Conservation (phyloP, 495 filamentous ascomycete species). For the Penicillium steckii region DNA sequence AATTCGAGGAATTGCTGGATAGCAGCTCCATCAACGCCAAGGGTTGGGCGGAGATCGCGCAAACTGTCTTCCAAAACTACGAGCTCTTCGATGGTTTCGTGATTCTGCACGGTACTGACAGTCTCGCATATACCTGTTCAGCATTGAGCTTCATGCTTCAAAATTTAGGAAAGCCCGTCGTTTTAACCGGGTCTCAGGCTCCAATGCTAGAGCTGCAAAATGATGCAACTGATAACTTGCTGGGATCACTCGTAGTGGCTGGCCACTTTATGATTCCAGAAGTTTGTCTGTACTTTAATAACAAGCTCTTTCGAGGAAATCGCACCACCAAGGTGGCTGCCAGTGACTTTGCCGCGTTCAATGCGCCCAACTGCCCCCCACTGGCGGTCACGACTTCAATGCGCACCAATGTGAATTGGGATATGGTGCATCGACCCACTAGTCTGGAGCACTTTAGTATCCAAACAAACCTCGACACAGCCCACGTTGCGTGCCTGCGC, state of each 20-base stretch:
- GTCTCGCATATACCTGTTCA: slow-evolving; percentile 86
- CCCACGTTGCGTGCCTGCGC: slow-evolving; percentile 86
- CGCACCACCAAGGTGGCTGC: slow-evolving; percentile 87
- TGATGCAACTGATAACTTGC: slow-evolving; percentile 94
- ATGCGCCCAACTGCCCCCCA: slow-evolving; percentile 77
- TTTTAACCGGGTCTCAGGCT: slow-evolving; percentile 88
- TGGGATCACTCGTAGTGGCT: slow-evolving; percentile 88
- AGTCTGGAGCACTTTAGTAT: slow-evolving; percentile 72
- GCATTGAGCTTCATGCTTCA: slow-evolving; percentile 94
- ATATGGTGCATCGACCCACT: slow-evolving; percentile 71
- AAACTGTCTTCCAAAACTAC: slow-evolving; percentile 71
- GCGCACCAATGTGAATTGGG: slow-evolving; percentile 82
- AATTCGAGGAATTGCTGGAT: slow-evolving; percentile 86
- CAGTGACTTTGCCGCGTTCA: slow-evolving; percentile 82
- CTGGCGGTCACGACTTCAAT: slow-evolving; percentile 78
- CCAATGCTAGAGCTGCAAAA: slow-evolving; percentile 91
- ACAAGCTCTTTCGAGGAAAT: slow-evolving; percentile 89
- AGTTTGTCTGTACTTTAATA: slow-evolving; percentile 94
- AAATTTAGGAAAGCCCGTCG: slow-evolving; percentile 87
- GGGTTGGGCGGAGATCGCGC: slow-evolving; percentile 88
- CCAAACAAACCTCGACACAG: slow-evolving; percentile 75
- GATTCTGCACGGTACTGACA: slow-evolving; percentile 94
- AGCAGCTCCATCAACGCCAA: slow-evolving; percentile 87
- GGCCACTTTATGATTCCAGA: slow-evolving; percentile 97
- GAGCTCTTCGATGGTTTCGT: slow-evolving; percentile 92